These are phyloP conservation scores for Fusarium stilboides DNA, from an alignment of 2,329 filamentous ascomycete species.

Conservation along the genomic window DNA sequence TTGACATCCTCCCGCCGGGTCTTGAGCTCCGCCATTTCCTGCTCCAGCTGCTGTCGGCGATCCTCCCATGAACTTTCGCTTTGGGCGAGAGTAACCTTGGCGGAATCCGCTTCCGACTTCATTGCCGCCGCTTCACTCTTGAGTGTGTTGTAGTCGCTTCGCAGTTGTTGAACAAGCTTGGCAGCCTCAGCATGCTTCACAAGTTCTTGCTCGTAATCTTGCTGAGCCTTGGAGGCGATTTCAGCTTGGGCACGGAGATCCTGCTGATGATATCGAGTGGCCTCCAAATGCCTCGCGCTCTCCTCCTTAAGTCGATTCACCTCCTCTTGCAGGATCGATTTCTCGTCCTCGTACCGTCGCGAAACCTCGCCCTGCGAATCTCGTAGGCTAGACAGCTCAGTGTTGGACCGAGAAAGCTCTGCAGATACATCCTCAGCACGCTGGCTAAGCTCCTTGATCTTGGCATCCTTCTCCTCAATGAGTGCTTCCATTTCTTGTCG, in stretches of 20 bases:
- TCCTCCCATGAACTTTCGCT: constrained; percentile 92
- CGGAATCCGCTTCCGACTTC: constrained; percentile 87
- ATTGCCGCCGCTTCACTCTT: constrained; percentile 83
- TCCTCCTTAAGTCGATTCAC: constrained; percentile 87
- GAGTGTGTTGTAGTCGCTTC: constrained; percentile 84
- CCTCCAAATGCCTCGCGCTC: constrained; percentile 82
- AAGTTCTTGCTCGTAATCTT: constrained; percentile 95
- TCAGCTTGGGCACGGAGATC: constrained; percentile 94
- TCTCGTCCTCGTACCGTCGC: constrained; percentile 84
- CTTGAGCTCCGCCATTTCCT: constrained; percentile 85
- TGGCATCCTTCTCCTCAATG: constrained; percentile 82
- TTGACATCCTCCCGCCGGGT: constrained; percentile 86
- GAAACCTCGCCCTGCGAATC: constrained; percentile 83
- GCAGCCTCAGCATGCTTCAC: constrained; percentile 97
- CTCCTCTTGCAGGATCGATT: constrained; percentile 82
- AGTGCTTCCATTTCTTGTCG: constrained; percentile 86
- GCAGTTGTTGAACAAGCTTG: constrained; percentile 83
- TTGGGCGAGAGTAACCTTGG: constrained; percentile 82
- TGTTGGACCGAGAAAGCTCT: constrained; percentile 86
- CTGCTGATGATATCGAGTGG: constrained; percentile 88
- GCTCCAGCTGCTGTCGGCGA: constrained; percentile 83
- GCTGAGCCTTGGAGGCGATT: constrained; percentile 92
- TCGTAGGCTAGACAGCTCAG: constrained; percentile 83
- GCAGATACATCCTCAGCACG: constrained; percentile 86
- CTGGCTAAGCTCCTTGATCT: constrained; percentile 85